phyloP scores from a whole-genome alignment of 176 grass and related monocot genomes.

The Alopecurus myosuroides region DNA sequence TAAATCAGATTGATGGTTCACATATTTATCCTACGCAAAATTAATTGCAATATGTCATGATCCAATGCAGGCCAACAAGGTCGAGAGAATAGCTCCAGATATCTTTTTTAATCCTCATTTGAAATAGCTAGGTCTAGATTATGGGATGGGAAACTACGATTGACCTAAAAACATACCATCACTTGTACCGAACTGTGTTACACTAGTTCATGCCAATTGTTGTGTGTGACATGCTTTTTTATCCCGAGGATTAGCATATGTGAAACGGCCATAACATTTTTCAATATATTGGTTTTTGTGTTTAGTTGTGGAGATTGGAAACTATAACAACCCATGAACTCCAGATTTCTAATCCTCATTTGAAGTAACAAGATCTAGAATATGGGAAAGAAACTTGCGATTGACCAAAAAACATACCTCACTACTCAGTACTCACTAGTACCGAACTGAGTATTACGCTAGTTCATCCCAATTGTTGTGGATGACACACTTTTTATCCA shows the following conservation, averaged over 20 bases:
- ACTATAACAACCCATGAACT: too few relatives aligned
- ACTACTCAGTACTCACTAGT: too few relatives aligned
- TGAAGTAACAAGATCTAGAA: not conserved
- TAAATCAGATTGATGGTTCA: not conserved
- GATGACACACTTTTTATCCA: not conserved
- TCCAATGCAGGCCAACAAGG: not conserved
- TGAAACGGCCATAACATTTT: too few relatives aligned
- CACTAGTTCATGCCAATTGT: too few relatives aligned
- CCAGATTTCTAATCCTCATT: not conserved
- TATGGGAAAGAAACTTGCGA: not conserved
- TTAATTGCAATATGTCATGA: not conserved
- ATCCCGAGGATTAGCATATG: too few relatives aligned
- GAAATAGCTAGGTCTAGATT: too few relatives aligned
- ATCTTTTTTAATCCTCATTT: too few relatives aligned
- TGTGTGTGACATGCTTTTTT: too few relatives aligned
- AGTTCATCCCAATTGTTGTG: not conserved
- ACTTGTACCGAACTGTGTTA: too few relatives aligned
- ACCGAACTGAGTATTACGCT: not conserved
- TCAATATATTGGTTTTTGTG: too few relatives aligned
- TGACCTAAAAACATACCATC: not conserved
- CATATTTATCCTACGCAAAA: not conserved
- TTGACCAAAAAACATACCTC: not conserved
- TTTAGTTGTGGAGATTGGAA: too few relatives aligned
- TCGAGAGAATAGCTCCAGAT: not conserved
- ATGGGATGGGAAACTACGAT: not conserved